Base-by-base conservation (phyloP, 2,329 filamentous ascomycete species). In the Aureobasidium sp. region DNA sequence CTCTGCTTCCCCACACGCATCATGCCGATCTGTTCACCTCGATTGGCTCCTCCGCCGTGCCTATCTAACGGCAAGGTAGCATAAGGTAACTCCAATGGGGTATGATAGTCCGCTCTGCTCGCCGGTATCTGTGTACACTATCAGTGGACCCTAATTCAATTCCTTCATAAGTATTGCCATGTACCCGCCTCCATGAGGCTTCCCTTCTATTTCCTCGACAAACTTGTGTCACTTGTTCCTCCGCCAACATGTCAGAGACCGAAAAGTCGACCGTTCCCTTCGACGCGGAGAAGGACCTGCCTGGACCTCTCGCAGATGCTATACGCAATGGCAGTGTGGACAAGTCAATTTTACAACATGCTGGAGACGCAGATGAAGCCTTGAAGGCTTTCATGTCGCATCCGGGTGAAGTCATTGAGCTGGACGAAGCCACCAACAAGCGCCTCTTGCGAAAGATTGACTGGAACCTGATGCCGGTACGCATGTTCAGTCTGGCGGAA, bases 391-490 rank as follows among this genome's bases (percentile, higher is more conserved):
- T 84, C 66, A 75, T 72, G 52, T 71, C 76, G 11, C 51, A 55
- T 31, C 73, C 79, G 1, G 82, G 82, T 25, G 76, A 84, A 66
- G 69, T 79, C 0, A 73, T 85, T 25, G 75, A 80, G 39, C 72
- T 86, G 39, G 82, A 82, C 60, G 81, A 81, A 65, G 79, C 78
- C 51, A 84, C 82, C 27, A 85, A 84, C 66, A 82, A 79, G 65
- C 74, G 82, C n/a, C 69, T 88, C 17, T 68, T 87, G n/a, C 74
- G 78, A 20, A 82, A 77, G 59, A 87, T 88, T 63, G 86, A 88
- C 70, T 81, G 77, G 79, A 81, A 84, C 68, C 72, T 85, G 65
- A 83, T 86, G 79, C 84, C 83, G 0, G 73, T 78, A 17, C 14
- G 41, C 17, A 34, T 17, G 0, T 2, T 2, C 25, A 20, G 6